Evolutionary conservation across 2,329 filamentous ascomycete species (phyloP).

Genomic region (Xylariaceae sp.): DNA sequence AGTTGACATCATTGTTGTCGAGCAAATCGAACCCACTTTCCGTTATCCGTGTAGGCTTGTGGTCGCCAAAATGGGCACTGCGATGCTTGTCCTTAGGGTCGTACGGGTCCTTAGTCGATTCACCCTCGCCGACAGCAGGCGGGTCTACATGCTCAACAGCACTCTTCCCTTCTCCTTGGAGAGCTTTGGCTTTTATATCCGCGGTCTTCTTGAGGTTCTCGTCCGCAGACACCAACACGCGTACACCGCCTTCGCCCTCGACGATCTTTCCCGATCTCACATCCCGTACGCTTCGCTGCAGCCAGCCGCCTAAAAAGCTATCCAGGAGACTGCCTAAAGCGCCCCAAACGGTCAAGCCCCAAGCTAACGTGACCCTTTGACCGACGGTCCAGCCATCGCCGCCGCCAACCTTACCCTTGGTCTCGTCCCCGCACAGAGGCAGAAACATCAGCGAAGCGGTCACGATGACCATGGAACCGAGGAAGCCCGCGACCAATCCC

Average conservation of each 20-base stretch:
- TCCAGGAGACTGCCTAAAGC: conserved; percentile 81
- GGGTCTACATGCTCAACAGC: conserved; percentile 42
- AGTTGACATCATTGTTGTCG: conserved; percentile 95
- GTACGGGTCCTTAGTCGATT: conserved; percentile 47
- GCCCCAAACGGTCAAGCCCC: conserved; percentile 71
- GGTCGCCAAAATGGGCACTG: conserved; percentile 55
- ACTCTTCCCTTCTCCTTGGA: conserved; percentile 49
- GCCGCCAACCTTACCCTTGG: conserved; percentile 43
- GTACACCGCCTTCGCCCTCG: conserved; percentile 76
- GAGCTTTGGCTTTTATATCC: conserved; percentile 45
- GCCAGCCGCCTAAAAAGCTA: conserved; percentile 79
- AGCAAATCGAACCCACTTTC: conserved; percentile 74
- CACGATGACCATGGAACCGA: conserved; percentile 74
- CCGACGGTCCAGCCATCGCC: conserved; percentile 52
- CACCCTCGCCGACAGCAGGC: conserved; percentile 41
- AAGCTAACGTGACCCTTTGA: conserved; percentile 51
- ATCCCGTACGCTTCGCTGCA: conserved; percentile 87
- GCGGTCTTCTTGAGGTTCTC: conserved; percentile 38
- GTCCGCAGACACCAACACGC: conserved; percentile 52
- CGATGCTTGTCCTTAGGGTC: conserved; percentile 54
- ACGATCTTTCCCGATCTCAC: conserved; percentile 83
- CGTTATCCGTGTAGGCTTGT: conserved; percentile 63
- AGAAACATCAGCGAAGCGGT: conserved; percentile 66
- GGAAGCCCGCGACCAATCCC: conserved; percentile 72
- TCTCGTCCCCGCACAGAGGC: conserved; percentile 64